Conservation (phyloP, 2,329 filamentous ascomycete species). For the Triangularia setosa region DNA sequence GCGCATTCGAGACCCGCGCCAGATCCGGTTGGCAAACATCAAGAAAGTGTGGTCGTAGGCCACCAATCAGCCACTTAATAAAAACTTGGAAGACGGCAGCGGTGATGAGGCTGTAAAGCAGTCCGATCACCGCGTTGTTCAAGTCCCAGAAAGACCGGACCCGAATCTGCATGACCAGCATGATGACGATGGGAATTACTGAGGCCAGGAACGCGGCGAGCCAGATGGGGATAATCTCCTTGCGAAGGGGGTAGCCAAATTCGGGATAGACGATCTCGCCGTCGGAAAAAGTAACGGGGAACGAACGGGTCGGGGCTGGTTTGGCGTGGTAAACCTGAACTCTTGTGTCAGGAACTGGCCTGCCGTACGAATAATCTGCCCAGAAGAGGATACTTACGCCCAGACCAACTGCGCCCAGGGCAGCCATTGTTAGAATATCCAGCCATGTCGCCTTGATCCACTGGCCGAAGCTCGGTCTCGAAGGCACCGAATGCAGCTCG, state of each 20-base stretch:
- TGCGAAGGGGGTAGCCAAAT: constrained; percentile 66
- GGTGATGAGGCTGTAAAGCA: constrained; percentile 65
- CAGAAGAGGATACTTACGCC: constrained; percentile 32
- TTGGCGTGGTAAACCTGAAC: constrained; percentile 54
- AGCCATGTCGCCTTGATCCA: constrained; percentile 66
- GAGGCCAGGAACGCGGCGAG: constrained; percentile 62
- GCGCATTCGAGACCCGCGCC: constrained; percentile 37
- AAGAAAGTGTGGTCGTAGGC: constrained; percentile 66
- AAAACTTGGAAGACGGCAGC: constrained; percentile 76
- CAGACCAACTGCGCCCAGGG: constrained; percentile 62
- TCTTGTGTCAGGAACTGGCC: constrained; percentile 33
- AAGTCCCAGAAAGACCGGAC: constrained; percentile 65
- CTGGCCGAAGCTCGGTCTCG: constrained; percentile 59
- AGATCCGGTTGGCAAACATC: constrained; percentile 62
- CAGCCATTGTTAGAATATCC: constrained; percentile 63
- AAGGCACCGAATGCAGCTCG: background rate
- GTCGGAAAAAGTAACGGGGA: constrained; percentile 62
- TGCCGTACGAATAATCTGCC: background rate
- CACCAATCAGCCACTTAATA: constrained; percentile 71
- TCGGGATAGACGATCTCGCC: constrained; percentile 66
- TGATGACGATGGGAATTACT: constrained; percentile 60
- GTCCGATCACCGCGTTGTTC: constrained; percentile 67
- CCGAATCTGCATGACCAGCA: constrained; percentile 64
- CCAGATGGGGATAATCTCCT: constrained; percentile 70
- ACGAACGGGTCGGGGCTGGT: constrained; percentile 65